phyloP scores from a whole-genome alignment of 768 basidiomycete species.

The Lactifluus echinatus region DNA sequence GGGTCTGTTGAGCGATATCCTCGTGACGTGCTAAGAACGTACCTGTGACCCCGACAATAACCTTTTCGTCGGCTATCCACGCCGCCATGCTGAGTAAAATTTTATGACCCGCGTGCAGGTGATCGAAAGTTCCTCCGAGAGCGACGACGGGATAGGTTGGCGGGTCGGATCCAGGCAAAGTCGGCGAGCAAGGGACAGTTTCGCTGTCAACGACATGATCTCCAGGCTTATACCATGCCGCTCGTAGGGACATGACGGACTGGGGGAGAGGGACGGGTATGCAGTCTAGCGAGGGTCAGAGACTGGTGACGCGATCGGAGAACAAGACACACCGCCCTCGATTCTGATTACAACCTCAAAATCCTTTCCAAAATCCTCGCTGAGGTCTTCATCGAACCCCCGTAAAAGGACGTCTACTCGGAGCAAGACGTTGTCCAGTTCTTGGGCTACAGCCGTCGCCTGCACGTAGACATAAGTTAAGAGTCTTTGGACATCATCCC shows the following conservation, averaged over 20 bases:
- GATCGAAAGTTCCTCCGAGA: slow-evolving; percentile 95
- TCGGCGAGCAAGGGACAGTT: slow-evolving; percentile 3
- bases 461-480: slow-evolving; percentile 81
- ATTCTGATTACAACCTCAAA: slow-evolving; percentile 27
- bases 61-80: slow-evolving; percentile 66
- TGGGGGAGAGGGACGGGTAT: slow-evolving; percentile 20
- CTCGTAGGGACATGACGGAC: slow-evolving; percentile 16
- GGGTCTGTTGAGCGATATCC: neutral
- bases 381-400: slow-evolving; percentile 40
- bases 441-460: slow-evolving; percentile 67
- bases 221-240: slow-evolving; percentile 16
- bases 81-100: slow-evolving; percentile 90
- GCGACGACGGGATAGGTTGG: slow-evolving; percentile 58
- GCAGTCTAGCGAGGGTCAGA: slow-evolving; percentile 10
- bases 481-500: slow-evolving; percentile 64
- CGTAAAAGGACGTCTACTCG: slow-evolving; percentile 70
- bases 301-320: neutral
- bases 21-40: slow-evolving; percentile 18
- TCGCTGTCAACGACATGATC: slow-evolving; percentile 9
- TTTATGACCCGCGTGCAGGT: slow-evolving; percentile 95
- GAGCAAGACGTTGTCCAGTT: slow-evolving; percentile 60
- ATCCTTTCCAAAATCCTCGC: slow-evolving; percentile 30
- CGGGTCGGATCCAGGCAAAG: slow-evolving; percentile 17
- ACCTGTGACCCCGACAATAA: slow-evolving; percentile 90
- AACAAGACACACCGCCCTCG: slow-evolving; percentile 21